Base-by-base conservation (phyloP, 768 basidiomycete genomes). In the Gelatoporia subvermispora region DNA sequence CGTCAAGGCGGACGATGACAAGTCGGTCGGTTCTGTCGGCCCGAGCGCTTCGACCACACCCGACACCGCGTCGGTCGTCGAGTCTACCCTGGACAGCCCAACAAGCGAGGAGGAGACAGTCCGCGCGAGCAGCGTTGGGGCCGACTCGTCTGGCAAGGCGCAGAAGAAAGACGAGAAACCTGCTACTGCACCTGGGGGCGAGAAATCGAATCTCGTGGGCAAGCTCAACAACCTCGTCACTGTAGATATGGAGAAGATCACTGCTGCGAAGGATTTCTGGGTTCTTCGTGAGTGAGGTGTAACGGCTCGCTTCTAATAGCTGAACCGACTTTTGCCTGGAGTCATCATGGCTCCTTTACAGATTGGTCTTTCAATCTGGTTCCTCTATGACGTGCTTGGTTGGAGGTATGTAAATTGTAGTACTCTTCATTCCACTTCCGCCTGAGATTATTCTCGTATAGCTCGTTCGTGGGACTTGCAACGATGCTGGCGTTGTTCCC, bases 341-440 rank as follows among this genome's bases (percentile, higher is more conserved):
- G 61, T 51, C 7, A 47, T 75, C 18, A 66, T 65, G 39, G 61
- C 64, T 1, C 77, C 77, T 3, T 48, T 76, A 7, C 72, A 77
- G 49, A 41, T 74, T 31, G 59, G 49, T 2, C 42, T 78, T 4
- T 72, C 67, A 41, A 53, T 74, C 15, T 56, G 61, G 45, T 72
- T 77, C 57, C 62, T 77, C 16, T 73, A 74, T 51, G 37, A 23
- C 3, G 65, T 76, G 41, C 69, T 77, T 25, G 71, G 72, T 25
- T 76, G 74, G 74, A 69, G 68, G 63, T 68, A 50, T 43, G 65
- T 31, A 16, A 10, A 31, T 13, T 13, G 5, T 5, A 31, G n/a
- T n/a, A 38, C 7, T 20, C 20, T 38, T 38, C 7, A 38, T 4
- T n/a, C n/a, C 5, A 4, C n/a, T 38, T 16, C 15, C 7, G 5